Conservation (phyloP, 805 yeast genomes). For the Saccharomycopsis sp. region DNA sequence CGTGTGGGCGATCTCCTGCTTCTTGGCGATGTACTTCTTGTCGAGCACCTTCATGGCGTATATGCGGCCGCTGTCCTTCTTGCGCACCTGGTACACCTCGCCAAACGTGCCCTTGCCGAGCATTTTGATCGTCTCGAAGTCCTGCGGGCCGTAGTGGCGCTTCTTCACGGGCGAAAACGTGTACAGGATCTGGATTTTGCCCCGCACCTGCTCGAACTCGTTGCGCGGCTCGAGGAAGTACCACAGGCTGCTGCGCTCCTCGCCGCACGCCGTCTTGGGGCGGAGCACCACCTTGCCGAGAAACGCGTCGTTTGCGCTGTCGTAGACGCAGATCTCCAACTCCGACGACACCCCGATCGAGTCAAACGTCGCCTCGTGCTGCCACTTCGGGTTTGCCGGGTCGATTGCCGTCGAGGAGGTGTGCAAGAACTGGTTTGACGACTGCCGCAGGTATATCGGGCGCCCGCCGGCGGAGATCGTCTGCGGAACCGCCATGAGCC, state of each 20-base stretch:
- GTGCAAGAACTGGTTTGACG: constrained; percentile 33
- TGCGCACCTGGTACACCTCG: constrained; percentile 92
- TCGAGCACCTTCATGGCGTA: constrained; percentile 97
- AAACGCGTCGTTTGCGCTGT: constrained; percentile 76
- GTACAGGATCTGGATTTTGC: constrained; percentile 71
- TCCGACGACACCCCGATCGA: constrained; percentile 80
- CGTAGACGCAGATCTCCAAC: constrained; percentile 87
- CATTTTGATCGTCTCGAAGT: constrained; percentile 84
- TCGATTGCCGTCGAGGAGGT: constrained; percentile 24
- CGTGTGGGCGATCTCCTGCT: constrained; percentile 97
- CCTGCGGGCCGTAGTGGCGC: constrained; percentile 85
- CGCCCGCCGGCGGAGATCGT: constrained; percentile 27
- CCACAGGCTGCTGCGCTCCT: constrained; percentile 40
- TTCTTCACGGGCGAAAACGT: constrained; percentile 63
- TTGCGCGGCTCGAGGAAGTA: constrained; percentile 68
- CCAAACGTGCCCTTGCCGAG: constrained; percentile 98
- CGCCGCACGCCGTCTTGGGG: constrained; percentile 40
- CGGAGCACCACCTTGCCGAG: constrained; percentile 75
- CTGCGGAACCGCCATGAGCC: constrained; percentile 1
- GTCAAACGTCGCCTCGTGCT: constrained; percentile 88
- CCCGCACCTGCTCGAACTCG: constrained; percentile 69
- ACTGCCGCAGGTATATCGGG: constrained; percentile 39
- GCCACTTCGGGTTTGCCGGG: constrained; percentile 73
- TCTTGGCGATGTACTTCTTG: constrained; percentile 90
- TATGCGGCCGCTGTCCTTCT: constrained; percentile 80